Evolutionary conservation across 306 rosid genomes (phyloP), one percentile per base, ranked within the genome.

Genomic region (Trifolium repens): DNA sequence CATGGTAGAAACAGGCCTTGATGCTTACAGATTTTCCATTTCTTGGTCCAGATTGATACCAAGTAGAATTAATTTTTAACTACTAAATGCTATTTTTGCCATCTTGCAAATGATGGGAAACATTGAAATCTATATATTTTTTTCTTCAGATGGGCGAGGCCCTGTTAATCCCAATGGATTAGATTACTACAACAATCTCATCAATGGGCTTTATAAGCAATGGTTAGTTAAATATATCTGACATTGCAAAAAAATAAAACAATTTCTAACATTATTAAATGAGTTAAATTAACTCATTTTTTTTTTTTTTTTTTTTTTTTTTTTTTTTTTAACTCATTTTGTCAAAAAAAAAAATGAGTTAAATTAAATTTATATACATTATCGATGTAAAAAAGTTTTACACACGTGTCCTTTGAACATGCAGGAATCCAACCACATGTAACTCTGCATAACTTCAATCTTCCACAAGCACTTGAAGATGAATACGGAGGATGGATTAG

Each of bases 41-140:
- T 91, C 98, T 22, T 91, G 97, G 96, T 91, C 97, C 0, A 88
- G 98, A 80, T 82, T 93, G n/a, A 82, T 91, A 54, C 96, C 97
- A 78, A 87, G 34, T 30, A 30, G 5, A 30, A 30, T 30, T 30
- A 3, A 30, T 30, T 30, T 30, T 30, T 30, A 30, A 35, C 5
- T 37, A 7, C 65, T 66, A 1, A 59, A 63, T 35, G 37, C 11
- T 22, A 30, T 9, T 61, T 42, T 12, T 40, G 5, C 37, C 13
- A 68, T 9, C 46, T 7, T 40, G 46, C 46, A 30, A 4, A 2
- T 39, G 2, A 7, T 7, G 14, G 39, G 5, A 70, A 16, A 30
- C 30, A 53, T 14, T 65, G 3, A 30, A 16, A 37, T 37, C 42
- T 5, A 35, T 67, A 5, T 46, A 13, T 22, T 22, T 69, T 1